A percentile compares a stretch with the other conserved stretches of the same genome.
Evolutionary conservation across 768 basidiomycete species (phyloP).

Genomic region (Lentinula sp.): DNA sequence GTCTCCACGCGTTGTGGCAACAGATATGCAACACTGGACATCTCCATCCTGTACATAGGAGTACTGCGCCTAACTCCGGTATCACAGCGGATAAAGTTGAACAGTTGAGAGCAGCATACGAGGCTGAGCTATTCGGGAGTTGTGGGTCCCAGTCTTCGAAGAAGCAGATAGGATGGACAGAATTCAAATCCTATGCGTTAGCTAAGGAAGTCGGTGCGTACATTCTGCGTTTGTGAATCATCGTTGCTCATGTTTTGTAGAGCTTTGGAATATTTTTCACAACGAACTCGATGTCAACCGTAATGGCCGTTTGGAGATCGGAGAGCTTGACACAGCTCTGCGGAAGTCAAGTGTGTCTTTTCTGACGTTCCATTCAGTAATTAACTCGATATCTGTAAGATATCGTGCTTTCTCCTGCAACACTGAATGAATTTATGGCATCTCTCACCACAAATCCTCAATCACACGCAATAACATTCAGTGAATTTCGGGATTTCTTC

Average conservation of each 20-base stretch:
- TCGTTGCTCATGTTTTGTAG: constrained; percentile 27
- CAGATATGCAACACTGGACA: constrained; percentile 34
- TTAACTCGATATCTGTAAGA: constrained; percentile 36
- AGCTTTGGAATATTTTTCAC: constrained; percentile 90
- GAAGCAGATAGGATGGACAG: constrained; percentile 58
- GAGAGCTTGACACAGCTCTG: constrained; percentile 57
- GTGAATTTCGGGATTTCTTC: constrained; percentile 86
- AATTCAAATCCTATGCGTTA: constrained; percentile 71
- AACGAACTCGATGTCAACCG: constrained; percentile 86
- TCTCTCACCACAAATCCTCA: constrained; percentile 69
- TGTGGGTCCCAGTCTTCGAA: constrained; percentile 40
- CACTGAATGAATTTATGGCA: constrained; percentile 77
- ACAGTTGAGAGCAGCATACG: constrained; percentile 63
- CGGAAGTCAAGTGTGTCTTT: constrained; percentile 57
- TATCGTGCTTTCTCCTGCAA: constrained; percentile 61
- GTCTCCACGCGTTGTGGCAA: constrained; percentile 60
- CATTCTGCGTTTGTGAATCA: constrained; percentile 7
- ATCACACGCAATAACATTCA: constrained; percentile 67
- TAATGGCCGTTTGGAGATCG: constrained; percentile 73
- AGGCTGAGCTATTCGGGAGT: constrained; percentile 63
- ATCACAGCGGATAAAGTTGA: constrained; percentile 60
- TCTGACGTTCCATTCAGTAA: constrained; percentile 8
- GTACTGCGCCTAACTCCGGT: constrained; percentile 13
- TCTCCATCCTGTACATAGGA: constrained; percentile 7
- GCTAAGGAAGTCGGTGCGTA: constrained; percentile 75